Base-by-base conservation (phyloP, 2,329 filamentous ascomycete genomes). In the Penicillium sp. region DNA sequence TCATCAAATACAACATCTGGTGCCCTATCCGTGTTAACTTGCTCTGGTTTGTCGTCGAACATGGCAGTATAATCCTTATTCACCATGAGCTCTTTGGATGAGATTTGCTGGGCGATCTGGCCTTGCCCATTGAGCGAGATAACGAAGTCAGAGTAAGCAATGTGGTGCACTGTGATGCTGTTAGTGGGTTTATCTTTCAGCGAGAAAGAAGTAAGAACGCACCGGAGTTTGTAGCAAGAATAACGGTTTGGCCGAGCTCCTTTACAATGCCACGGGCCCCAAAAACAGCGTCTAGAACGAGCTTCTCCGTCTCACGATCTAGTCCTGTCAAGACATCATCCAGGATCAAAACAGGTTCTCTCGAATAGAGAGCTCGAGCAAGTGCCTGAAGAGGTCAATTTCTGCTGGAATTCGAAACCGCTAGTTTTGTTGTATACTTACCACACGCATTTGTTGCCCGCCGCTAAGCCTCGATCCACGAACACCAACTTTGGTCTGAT, bases 261-360 rank as follows among this genome's bases (percentile, higher is more conserved):
- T 72, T 71, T 5, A 80, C 62, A 5, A 76, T 59, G 21, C 78
- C 77, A n/a, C 74, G 65, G 5, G 59, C 62, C 3, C 76, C 73
- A 37, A 80, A 72, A 5, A 81, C 65, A 39, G 66, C 69, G 47
- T 74, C 67, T 58, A 77, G 75, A 9, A 80, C 72, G 7, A 65
- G 61, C 21, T 74, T 74, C 45, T 78, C 77, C 0, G 77, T 79
- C 35, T 74, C 68, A 21, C 68, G 66, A 60, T 80, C 78, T 14
- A 81, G 71, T 1, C 77, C 78, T 48, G 72, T 78, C 14, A 81
- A 71, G 33, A 74, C 73, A 58, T 80, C 78, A 60, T 81, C 79
- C 21, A 81, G 67, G 19, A 81, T 66, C n/a, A 79, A 63, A 24
- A 78, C 69, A 14, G 74, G 66, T 33, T 73, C 72, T 49, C 74